Evolutionary conservation across 352 stramenopile genomes (phyloP), one percentile per base, ranked within the genome.

Genomic region (Thalassiosira mediterranea): DNA sequence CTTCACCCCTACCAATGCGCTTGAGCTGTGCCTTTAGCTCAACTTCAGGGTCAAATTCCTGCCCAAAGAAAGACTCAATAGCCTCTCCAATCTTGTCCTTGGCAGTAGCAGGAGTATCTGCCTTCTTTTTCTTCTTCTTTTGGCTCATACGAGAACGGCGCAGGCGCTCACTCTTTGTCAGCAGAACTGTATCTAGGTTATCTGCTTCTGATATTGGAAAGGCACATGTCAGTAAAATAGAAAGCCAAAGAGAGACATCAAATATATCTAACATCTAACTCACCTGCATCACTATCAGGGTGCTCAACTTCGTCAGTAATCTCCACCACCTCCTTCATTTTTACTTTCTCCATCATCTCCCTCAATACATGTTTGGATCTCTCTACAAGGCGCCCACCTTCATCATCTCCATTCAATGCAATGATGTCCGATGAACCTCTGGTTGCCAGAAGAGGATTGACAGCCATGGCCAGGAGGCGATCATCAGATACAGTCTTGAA

Each of bases 391-490:
- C 23, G 1, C 2, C 38, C 3, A 7, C 4, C 48, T 17, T 42
- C 28, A 42, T 58, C 49, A 1, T 60, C 17, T 34, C 26, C 51
- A 10, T 21, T 4, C 8, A 60, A 21, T 1, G 51, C 8, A 8
- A 29, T 60, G 26, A 60, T 60, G 23, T 60, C 51, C 23, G 3
- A 5, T 4, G 3, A 60, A n/a, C 51, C 51, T 13, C 23, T 4
- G 26, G 8, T 60, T 2, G 51, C 23, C 2, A 60, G 25, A 5
- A 60, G 5, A 21, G 51, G 51, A 13, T 60, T 60, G 4, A 60
- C 15, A 4, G 23, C 8, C 51, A 60, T 60, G 1, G 51, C 21
- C 17, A 60, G 23, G 38, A 60, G 51, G 4, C 51, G 51, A 13
- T 60, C 51, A 42, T 60, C 26, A 4, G 21, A 17, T 15, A 60